Conservation (phyloP, 106 monocot species). For the Alisma plantagoaquatica region DNA sequence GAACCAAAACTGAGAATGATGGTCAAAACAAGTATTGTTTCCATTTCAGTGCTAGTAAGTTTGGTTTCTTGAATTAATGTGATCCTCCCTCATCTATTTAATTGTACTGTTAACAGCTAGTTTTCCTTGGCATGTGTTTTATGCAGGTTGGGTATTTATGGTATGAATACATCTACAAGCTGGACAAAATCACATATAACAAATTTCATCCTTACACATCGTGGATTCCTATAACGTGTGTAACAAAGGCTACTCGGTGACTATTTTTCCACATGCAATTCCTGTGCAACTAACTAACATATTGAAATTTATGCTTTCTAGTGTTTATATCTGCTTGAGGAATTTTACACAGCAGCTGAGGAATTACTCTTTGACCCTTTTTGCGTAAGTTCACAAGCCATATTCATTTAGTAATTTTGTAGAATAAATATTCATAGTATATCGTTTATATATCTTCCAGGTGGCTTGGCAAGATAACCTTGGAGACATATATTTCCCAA, state of each 20-base stretch:
- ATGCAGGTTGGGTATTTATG: conserved; percentile 76
- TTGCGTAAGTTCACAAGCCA: conserved; percentile 85
- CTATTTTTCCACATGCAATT: no score
- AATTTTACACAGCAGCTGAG: conserved; percentile 81
- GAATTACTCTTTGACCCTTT: conserved; percentile 64
- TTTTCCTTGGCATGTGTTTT: not conserved
- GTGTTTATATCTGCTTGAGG: conserved; percentile 84
- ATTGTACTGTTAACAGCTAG: not conserved
- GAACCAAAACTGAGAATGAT: conserved; percentile 47
- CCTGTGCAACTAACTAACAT: not conserved
- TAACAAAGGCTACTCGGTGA: no score
- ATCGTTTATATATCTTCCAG: conserved; percentile 7
- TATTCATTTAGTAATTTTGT: not conserved
- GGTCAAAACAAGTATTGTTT: conserved; percentile 56
- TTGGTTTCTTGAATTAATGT: not conserved
- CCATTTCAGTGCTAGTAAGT: conserved; percentile 44
- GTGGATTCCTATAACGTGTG: conserved; percentile 96
- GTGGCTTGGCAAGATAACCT: conserved; percentile 40
- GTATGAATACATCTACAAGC: conserved; percentile 96
- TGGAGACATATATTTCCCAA: conserved; percentile 44
- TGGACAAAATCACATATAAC: conserved; percentile 87
- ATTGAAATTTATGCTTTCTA: conserved; percentile 13
- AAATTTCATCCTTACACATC: conserved; percentile 94
- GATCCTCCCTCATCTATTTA: no score
- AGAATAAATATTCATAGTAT: not conserved